phyloP scores from a whole-genome alignment of 2,329 filamentous ascomycete species.

The Chrysosporium keratinophilum region DNA sequence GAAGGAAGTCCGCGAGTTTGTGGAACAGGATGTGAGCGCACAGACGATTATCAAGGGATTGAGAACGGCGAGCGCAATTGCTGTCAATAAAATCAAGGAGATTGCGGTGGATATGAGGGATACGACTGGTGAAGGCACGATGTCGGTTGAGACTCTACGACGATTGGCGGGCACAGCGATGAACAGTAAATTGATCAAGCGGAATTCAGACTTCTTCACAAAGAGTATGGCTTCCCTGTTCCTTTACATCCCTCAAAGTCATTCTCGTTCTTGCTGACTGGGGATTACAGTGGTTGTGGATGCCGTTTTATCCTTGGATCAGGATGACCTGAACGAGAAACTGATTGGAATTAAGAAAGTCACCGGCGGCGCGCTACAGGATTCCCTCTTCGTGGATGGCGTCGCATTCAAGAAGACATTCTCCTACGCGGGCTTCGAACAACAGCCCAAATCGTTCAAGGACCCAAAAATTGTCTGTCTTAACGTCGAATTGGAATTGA shows the following conservation, averaged over 20 bases:
- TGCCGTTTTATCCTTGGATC: constrained; percentile 86
- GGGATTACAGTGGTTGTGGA: constrained; percentile 79
- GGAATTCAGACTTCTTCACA: constrained; percentile 93
- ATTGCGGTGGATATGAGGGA: constrained; percentile 61
- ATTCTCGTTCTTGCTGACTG: constrained; percentile 12
- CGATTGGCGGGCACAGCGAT: constrained; percentile 93
- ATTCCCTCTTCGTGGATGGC: constrained; percentile 93
- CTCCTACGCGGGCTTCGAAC: constrained; percentile 96
- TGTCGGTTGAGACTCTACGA: constrained; percentile 74
- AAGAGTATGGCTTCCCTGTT: constrained; percentile 56
- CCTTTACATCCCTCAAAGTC: not conserved
- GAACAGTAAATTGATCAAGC: constrained; percentile 98
- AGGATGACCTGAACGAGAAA: constrained; percentile 94
- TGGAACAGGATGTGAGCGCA: constrained; percentile 92
- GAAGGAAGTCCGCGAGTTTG: constrained; percentile 91
- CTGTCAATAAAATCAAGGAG: constrained; percentile 98
- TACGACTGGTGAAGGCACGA: constrained; percentile 73
- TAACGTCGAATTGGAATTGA: constrained; percentile 95
- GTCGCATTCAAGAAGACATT: constrained; percentile 99
- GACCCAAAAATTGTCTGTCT: constrained; percentile 94
- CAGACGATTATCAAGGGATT: constrained; percentile 97
- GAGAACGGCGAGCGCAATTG: constrained; percentile 75
- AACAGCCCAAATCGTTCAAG: constrained; percentile 91
- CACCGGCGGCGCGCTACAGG: constrained; percentile 86
- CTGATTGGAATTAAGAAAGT: constrained; percentile 98